Evolutionary conservation across 345 rosid genomes (phyloP).

Genomic region (Ceriops tagal): DNA sequence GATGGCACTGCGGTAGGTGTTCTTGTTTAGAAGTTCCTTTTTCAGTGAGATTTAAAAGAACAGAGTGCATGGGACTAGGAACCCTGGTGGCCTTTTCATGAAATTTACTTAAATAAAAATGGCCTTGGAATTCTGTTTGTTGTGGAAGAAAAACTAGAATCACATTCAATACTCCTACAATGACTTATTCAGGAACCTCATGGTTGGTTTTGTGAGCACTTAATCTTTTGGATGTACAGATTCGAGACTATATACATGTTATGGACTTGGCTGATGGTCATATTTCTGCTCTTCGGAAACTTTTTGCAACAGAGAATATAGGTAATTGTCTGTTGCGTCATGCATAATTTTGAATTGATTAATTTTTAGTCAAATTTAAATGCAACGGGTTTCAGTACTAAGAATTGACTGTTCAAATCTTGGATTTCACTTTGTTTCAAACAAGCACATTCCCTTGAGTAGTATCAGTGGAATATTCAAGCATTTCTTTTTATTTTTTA

Average conservation of each 20-base stretch:
- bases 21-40: background rate
- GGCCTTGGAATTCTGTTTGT: background rate
- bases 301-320: conserved; percentile 49
- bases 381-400: background rate
- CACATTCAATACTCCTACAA: background rate
- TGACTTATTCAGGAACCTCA: background rate
- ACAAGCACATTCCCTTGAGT: background rate
- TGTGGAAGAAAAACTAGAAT: background rate
- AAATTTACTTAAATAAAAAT: background rate
- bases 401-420: background rate
- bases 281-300: conserved; percentile 74
- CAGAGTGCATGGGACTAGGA: background rate
- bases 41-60: background rate
- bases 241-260: conserved; percentile 91
- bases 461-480: background rate
- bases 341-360: conserved; percentile 1
- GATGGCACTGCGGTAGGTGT: conserved; percentile 87
- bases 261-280: conserved; percentile 98
- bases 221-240: conserved; percentile 35
- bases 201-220: background rate
- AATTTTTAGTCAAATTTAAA: background rate
- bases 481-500: background rate
- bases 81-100: background rate
- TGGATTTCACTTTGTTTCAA: background rate
- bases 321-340: conserved; percentile 37